Base-by-base conservation (phyloP, 768 basidiomycete species). In the Lactarius tabidus region DNA sequence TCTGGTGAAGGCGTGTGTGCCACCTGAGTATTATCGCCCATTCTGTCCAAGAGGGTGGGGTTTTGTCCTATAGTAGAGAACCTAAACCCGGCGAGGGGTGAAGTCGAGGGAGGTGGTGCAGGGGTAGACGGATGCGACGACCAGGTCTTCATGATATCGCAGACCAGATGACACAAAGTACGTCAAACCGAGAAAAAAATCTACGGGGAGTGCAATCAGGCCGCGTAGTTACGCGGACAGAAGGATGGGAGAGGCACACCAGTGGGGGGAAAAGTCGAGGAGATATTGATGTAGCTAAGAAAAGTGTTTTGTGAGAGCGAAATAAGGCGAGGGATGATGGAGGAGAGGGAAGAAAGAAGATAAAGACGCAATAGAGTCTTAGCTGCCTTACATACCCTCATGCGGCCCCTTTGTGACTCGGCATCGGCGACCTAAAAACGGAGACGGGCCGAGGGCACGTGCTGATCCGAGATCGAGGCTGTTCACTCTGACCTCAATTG, bases 11-110 rank as follows among this genome's bases (percentile, higher is more conserved):
- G 51, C 20, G 38, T 26, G 12, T 6, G 59, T 18, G 59, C 7
- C 14, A 26, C 45, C n/a, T 29, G 31, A 33, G 33, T 23, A 43
- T 4, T 20, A 7, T 62, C 41, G 41, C 56, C 43, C 55, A 66
- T 66, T 26, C 65, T 62, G 9, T 62, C 33, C 10, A 66, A 29
- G 2, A 66, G 60, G 15, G 65, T 39, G 26, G 60, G 65, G 6
- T 23, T n/a, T 43, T 66, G 56, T 17, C 65, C 65, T 9, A 66
- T 66, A 31, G 51, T 45, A 15, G 60, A 58, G 33, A 62, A 66
- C 60, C 35, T 58, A 51, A 66, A 66, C 36, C 51, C 65, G 9
- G 38, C 14, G 3, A 66, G 45, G 6, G 33, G 29, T 18, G 60
- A 52, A 15, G 38, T 1, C n/a, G 2, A 7, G 23, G 45, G 18